Conservation (phyloP, 2,329 filamentous ascomycete genomes). For the Aspergillus tubingensis region DNA sequence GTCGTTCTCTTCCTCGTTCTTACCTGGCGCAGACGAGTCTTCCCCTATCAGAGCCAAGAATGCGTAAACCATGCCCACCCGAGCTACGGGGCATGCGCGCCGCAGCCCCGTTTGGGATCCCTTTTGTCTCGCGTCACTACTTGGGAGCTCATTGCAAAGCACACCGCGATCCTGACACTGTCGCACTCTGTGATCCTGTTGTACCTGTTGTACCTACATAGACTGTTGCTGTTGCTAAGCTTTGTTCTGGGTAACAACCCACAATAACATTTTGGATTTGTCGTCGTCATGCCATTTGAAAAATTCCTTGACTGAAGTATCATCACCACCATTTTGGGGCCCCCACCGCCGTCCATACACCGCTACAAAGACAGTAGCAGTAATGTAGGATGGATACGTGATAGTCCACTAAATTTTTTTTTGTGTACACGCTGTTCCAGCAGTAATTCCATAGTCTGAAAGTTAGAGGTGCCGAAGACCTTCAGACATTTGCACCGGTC, state of each 20-base stretch:
- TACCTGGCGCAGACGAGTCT: neutral
- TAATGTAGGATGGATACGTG: neutral
- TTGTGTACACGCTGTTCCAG: neutral
- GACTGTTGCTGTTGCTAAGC: neutral
- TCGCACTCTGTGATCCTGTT: too few species aligned
- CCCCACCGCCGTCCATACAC: neutral
- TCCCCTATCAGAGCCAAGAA: slow-evolving; percentile 2
- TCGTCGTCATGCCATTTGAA: neutral
- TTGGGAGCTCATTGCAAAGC: neutral
- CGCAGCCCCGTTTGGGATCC: neutral
- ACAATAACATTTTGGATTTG: neutral
- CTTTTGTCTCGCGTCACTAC: neutral
- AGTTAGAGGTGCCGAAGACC: neutral
- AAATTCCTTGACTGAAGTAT: neutral
- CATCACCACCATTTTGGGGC: neutral
- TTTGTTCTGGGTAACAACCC: neutral
- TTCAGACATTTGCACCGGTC: neutral
- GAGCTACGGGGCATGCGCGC: neutral
- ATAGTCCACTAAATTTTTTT: neutral
- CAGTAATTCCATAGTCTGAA: neutral
- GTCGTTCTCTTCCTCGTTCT: slow-evolving; percentile 1
- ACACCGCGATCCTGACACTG: neutral
- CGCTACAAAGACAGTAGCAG: neutral
- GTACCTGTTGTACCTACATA: too few species aligned
- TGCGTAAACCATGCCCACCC: neutral